Percentiles rank a stretch among this genome's conserved stretches.
Conservation (phyloP, 2,329 filamentous ascomycete species). For the Arthrobotrys iridis region DNA sequence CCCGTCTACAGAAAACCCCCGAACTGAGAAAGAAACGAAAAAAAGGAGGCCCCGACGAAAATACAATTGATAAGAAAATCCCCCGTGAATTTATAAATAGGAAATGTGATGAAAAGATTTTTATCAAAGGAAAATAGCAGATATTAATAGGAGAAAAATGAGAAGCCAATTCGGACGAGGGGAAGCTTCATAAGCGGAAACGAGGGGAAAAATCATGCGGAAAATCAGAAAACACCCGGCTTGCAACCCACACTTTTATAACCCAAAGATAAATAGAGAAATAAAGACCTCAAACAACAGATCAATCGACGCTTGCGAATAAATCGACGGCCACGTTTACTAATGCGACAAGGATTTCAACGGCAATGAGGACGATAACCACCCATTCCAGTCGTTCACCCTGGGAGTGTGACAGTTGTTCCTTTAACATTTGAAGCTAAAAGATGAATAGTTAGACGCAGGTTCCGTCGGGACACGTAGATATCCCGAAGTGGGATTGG, state of each 20-base stretch:
- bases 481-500: neutral
- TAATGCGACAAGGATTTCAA: conserved; percentile 92
- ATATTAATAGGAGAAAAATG: neutral
- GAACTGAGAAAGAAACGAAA: neutral
- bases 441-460: neutral
- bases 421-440: conserved; percentile 84
- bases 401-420: conserved; percentile 92
- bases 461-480: neutral
- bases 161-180: neutral
- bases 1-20: neutral
- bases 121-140: neutral
- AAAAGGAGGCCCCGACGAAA: neutral
- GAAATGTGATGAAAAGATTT: neutral
- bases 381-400: conserved; percentile 91
- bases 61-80: neutral
- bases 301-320: conserved; percentile 57
- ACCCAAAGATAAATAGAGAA: neutral
- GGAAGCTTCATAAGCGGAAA: neutral
- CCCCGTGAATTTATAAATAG: neutral
- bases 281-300: neutral
- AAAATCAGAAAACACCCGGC: conserved; percentile 8
- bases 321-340: conserved; percentile 97
- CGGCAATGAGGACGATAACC: conserved; percentile 93
- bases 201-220: neutral
- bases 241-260: conserved; percentile 17